Evolutionary conservation across 768 basidiomycete genomes (phyloP), one percentile per base, ranked within the genome.

Genomic region (Dendrothele bispora): DNA sequence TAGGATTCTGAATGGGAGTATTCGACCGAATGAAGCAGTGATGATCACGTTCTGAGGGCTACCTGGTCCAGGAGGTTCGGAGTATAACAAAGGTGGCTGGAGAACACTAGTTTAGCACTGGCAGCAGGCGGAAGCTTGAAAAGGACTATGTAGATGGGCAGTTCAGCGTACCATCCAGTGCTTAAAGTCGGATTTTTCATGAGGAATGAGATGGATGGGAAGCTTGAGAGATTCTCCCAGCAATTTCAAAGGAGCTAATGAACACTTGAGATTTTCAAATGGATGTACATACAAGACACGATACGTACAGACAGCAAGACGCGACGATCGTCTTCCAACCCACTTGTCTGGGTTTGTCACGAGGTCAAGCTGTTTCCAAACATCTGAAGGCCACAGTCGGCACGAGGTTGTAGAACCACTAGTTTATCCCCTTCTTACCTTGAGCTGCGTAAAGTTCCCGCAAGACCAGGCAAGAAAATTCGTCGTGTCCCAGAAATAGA

Each of bases 1-100:
- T 14, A 97, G 78, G 43, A 88, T 69, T 2, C 71, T 58, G 4
- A 70, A 61, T 0, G 90, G 78, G 11, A 98, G 76, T 54, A 95
- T 92, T 38, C 88, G 86, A 1, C 94, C 94, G 53, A 95, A 95
- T 1, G 94, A 95, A 5, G 94, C 91, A 1, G 93, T 93, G 5
- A 98, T 59, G 7, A 97, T 73, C 25, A 95, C 59, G 50, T 88
- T 79, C 11, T 73, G 65, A 3, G n/a, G n/a, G n/a, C n/a, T n/a
- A n/a, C n/a, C n/a, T n/a, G 57, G 29, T 20, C 61, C 62, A 3
- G 69, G 66, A 15, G 64, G 64, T 38, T 35, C n/a, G 30, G 18
- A 17, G 26, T 58, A 75, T 7, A 65, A 66, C 46, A 58, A 67
- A 59, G 63, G 81, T 59, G 61, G 72, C 69, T 74, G 68, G 62